These are phyloP conservation scores for Castanea crenata DNA, from an alignment of 306 rosid genomes.

Conservation along the genomic window DNA sequence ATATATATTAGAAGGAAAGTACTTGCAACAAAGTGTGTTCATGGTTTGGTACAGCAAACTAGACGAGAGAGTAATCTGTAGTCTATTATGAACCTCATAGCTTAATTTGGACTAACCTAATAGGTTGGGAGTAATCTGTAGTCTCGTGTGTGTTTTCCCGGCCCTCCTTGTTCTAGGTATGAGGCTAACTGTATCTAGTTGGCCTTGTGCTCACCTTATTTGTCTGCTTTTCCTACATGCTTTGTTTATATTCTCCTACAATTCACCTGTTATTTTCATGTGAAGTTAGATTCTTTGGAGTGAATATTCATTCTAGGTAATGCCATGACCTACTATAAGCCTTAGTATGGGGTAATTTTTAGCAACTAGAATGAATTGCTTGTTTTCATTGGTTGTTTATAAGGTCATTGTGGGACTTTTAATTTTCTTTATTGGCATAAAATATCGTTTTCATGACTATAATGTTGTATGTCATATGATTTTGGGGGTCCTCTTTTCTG, in stretches of 20 bases:
- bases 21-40: conserved; percentile 1
- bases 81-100: not conserved
- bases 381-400: not conserved
- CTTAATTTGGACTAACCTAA: not conserved
- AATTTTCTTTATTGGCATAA: not conserved
- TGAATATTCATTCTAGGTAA: not conserved
- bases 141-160: not conserved
- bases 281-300: not conserved
- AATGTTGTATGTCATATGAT: not conserved
- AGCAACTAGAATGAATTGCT: not conserved
- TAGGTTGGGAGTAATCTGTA: not conserved
- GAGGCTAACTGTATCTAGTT: not conserved
- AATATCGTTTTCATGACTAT: not conserved
- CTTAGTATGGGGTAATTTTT: not conserved
- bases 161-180: not conserved
- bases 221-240: not conserved
- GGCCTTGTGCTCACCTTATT: not conserved
- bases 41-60: not conserved
- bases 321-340: not conserved
- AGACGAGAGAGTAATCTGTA: not conserved
- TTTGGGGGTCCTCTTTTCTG: not conserved
- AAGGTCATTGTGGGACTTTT: not conserved
- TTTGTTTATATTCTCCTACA: not conserved
- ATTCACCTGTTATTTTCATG: not conserved
- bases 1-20: not conserved